Base-by-base conservation (phyloP, 2,329 filamentous ascomycete genomes). In the Paecilomyces variotii region DNA sequence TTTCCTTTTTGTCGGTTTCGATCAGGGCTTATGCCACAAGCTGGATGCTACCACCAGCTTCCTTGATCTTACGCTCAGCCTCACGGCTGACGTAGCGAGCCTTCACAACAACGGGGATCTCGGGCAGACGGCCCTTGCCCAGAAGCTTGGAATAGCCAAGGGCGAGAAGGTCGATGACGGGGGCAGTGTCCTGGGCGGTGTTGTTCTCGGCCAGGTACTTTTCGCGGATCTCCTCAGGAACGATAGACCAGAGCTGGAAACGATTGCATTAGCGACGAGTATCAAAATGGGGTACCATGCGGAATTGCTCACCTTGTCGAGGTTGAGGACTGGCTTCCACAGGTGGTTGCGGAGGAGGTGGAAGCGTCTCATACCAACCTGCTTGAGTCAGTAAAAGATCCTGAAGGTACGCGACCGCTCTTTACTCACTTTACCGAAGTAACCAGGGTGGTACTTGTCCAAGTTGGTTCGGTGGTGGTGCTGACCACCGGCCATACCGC, bases 261-360 rank as follows among this genome's bases (percentile, higher is more conserved):
- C 3, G 19, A 19, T 45, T 2, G 19, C 5, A 14, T 45, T 45
- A 45, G 39, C 5, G 39, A n/a, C n/a, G 39, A 14, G 19, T 9
- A 54, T 9, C 59, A 62, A 51, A 53, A 45, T 45, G 26, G 55
- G 49, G 57, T 6, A 14, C n/a, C 39, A 19, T 4, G n/a, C 12
- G 39, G 9, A n/a, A 19, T 19, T 45, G 39, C 39, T 45, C 80
- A 93, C 89, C 89, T 97, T 99, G 82, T 97, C 94, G 72, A 99
- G 84, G 86, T 99, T 99, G 88, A 99, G 88, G 72, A 91, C 86
- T 68, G 94, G 94, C 84, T 96, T 97, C 94, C 93, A 99, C 86
- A 93, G 91, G 77, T 95, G 89, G 85, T 93, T 93, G 75, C 87
- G 85, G 76, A 90, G 87, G 82, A 94, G 92, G 86, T 97, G 93